Evolutionary conservation across 202 grass and related monocot genomes (phyloP), one percentile per base, ranked within the genome.

Genomic region (Dendrocalamus latiflorus): DNA sequence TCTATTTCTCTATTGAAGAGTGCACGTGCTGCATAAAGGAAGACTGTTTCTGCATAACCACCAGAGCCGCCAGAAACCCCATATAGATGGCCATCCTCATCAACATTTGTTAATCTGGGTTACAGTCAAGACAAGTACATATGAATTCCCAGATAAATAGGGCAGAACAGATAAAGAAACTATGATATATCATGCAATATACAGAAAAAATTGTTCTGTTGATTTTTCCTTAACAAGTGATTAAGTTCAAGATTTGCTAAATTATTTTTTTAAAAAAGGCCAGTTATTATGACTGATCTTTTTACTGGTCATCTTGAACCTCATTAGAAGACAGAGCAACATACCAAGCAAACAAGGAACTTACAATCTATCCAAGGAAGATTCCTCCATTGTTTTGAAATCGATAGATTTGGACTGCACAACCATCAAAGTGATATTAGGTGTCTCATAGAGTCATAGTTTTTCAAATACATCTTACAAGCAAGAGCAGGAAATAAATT

Each of bases 61-160:
- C 95, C 95, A 63, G 95, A 98, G 48, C 95, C 93, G 72, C 95
- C 95, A 75, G 91, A 87, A 75, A 98, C 93, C 8, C 93, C 95
- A 69, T 91, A 98, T 38, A 98, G 89, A 90, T 90, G 38, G 30
- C 91, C 95, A 69, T 86, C 90, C 39, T 93, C 85, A 76, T 95
- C 80, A 79, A 98, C 91, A 86, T 98, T 98, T 77, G 91, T 93
- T 72, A 98, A 87, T 90, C 95, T 98, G 65, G 47, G 21, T 80
- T 56, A 76, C 17, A 91, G 33, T 22, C 6, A 61, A 71, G 62
- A 39, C 59, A 65, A 81, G 68, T 68, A 70, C 25, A 38, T 70
- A 21, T 76, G 39, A 81, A 36, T 79, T 69, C 14, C 4, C 5
- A 62, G 45, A 53, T 11, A 78, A 43, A 41, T 75, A 33, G 41